Evolutionary conservation across 495 filamentous ascomycete species (phyloP).

Genomic region (Xylaria bambusicola): DNA sequence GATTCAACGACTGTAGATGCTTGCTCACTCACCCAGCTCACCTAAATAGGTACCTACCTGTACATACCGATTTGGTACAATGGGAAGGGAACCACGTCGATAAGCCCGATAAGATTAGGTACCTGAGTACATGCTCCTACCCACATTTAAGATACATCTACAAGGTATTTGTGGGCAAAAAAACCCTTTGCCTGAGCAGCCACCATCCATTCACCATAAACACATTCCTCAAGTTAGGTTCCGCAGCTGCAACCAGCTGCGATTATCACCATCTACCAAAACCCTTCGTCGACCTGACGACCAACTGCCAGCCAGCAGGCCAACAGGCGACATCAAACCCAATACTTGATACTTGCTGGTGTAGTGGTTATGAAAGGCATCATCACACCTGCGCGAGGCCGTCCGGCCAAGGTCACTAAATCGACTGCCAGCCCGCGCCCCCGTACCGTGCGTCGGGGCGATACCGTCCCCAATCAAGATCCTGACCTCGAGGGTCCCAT

Average conservation of each 20-base stretch:
- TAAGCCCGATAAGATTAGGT: no score
- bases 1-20: no score
- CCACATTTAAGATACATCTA: no score
- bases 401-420: conserved; percentile 48
- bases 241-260: conserved; percentile 30
- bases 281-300: conserved; percentile 30
- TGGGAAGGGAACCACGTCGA: neutral
- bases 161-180: no score
- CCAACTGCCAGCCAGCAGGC: conserved; percentile 42
- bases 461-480: conserved; percentile 23
- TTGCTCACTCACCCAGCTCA: no score
- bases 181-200: no score
- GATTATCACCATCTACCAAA: conserved; percentile 20
- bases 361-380: conserved; percentile 33
- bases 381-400: conserved; percentile 39
- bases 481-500: conserved; percentile 25
- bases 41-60: no score
- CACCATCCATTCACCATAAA: neutral
- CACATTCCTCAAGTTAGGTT: conserved; percentile 5
- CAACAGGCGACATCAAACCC: conserved; percentile 19
- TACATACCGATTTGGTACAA: neutral
- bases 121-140: no score
- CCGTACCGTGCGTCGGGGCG: conserved; percentile 30
- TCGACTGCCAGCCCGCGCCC: conserved; percentile 24
- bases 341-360: neutral